Evolutionary conservation across 2,329 filamentous ascomycete genomes (phyloP), one percentile per base, ranked within the genome.

Genomic region (Fusarium coicis): DNA sequence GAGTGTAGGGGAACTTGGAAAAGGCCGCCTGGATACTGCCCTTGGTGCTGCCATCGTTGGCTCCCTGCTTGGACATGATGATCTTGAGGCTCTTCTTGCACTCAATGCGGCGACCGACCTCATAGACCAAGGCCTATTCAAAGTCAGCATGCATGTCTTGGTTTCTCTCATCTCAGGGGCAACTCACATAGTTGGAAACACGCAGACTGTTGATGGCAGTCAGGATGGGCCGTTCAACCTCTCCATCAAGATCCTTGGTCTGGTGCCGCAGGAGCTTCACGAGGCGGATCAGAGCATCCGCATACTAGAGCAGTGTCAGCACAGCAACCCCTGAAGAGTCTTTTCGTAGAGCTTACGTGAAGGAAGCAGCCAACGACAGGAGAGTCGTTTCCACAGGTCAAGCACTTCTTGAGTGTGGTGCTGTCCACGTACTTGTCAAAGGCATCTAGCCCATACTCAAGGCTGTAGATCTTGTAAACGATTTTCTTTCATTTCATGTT

Each of bases 41-140:
- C 43, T 73, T 72, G 54, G 78, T 80, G 52, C 66, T 73, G 30
- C 79, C 79, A 26, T 79, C 77, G 7, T 72, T 52, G n/a, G 79
- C 75, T 32, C 79, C 79, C 64, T 80, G 76, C 68, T 79, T 79
- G 57, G 69, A 65, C 76, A 80, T 78, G 61, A 80, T 72, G 21
- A 47, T 53, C 59, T 74, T 68, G 50, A 77, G 69, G 16, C 67
- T 56, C 36, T 76, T 68, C 54, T 77, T 71, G 58, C 74, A 77
- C 44, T 78, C 70, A 43, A 79, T 57, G 50, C 79, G 79, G 36
- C 79, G 79, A 23, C 58, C 76, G 10, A 80, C 66, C 66, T 80
- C 79, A 58, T 78, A 76, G 8, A 76, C 68, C 44, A 77, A 64
- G 14, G 76, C 73, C 79, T 80, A 30, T 4, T 26, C 37, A 32